Base-by-base conservation (phyloP, 2,329 filamentous ascomycete species). In the Truncatella angustata region DNA sequence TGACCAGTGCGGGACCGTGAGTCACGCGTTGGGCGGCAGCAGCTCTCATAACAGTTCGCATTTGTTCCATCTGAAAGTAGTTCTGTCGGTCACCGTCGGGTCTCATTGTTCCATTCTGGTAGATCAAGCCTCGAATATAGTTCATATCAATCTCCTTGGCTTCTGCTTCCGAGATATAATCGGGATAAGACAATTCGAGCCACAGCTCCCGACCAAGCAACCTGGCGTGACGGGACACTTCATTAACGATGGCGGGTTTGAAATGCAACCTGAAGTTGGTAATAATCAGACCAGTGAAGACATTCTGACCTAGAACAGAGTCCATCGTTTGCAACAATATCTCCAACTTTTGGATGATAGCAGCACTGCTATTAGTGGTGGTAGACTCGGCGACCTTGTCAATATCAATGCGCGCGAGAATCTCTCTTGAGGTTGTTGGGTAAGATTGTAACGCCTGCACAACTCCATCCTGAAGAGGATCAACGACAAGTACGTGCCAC, bases 11-110 rank as follows among this genome's bases (percentile, higher is more conserved):
- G 6, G 26, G 44, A 18, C 44, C 44, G 16, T 47, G 44, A 16
- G 44, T 16, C 14, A 20, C 44, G 30, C 44, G 28, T 18, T 47
- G 44, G 35, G 26, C 44, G 6, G 44, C 44, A 9, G 35, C 44
- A 5, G 44, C 44, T 18, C 44, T 26, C 44, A 47, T 47, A 11
- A 16, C 26, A 18, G 44, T 28, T 35, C 44, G 18, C 44, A 47
- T 47, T n/a, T 32, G n/a, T n/a, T 32, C 28, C 44, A 47, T 47
- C 18, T 47, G 44, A 21, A 47, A 47, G 16, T 30, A 47, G 30
- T 47, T 47, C 44, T 47, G 44, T 7, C 44, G 44, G 16, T 47
- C 44, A 28, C 44, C 44, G 18, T 47, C 44, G 28, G 44, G 44
- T 32, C 44, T 26, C 18, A 47, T 47, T 3, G 44, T 47, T 23